Base-by-base conservation (phyloP, 2,329 filamentous ascomycete species). In the Fusarium protoensiforme region DNA sequence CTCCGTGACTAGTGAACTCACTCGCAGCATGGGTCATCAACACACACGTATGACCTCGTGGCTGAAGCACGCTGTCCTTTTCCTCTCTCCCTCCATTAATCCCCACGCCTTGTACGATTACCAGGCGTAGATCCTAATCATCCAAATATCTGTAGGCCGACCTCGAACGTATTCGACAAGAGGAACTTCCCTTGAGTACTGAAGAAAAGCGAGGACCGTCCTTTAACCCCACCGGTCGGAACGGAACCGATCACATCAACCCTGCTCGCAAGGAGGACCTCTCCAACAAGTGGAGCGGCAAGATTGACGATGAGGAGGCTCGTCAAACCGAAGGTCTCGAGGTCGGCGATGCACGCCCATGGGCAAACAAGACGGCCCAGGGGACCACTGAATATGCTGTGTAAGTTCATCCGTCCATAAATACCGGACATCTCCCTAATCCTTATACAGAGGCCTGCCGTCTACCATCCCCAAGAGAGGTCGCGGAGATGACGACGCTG, bases 161-260 rank as follows among this genome's bases (percentile, higher is more conserved):
- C 31, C 65, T 79, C 4, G 60, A 68, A 29, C 77, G 75, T 2
- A 6, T 18, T 4, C 70, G 77, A 2, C 77, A 79, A 36, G 75
- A 79, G 2, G 77, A 79, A 11, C 67, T 79, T 2, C 77, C 77
- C 9, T 35, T 79, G 2, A 77, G 67, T 8, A 5, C 38, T 1
- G 7, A 65, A 10, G 20, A 43, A 22, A 75, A 31, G 5, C 61
- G 33, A 33, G 68, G 71, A 1, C 68, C 65, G 9, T 66, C 72
- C 0, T 78, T 29, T 39, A 22, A 20, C 10, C 77, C 77, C 4
- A 7, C 7, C 9, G 14, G 46, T 0, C 38, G 20, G 2, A 77
- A 79, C n/a, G 68, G 62, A 4, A 71, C 70, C 0, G 36, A 8
- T 4, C 61, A 77, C 6, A 65, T 58, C 57, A 27, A 64, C 0